Conservation (phyloP, 805 yeast genomes). For the Kuraishia capsulata region DNA sequence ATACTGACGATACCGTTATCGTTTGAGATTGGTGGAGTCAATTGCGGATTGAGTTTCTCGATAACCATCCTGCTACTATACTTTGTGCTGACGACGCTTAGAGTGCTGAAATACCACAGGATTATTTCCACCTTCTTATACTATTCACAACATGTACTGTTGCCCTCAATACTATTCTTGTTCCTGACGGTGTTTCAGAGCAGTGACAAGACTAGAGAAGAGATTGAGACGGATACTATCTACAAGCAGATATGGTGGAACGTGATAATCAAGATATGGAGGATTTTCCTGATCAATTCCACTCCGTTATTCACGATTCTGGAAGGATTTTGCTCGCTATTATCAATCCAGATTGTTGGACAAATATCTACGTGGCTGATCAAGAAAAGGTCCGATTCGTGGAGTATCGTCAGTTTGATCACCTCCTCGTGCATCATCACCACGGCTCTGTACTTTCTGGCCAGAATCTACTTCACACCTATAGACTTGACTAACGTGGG, state of each 20-base stretch:
- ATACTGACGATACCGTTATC: constrained; percentile 84
- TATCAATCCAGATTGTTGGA: constrained; percentile 89
- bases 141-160: constrained; percentile 71
- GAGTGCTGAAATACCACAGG: constrained; percentile 42
- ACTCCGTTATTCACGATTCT: constrained; percentile 84
- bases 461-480: constrained; percentile 75
- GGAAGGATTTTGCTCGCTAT: constrained; percentile 88
- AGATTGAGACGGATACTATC: constrained; percentile 7
- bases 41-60: constrained; percentile 83
- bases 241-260: constrained; percentile 22
- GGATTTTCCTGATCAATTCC: constrained; percentile 57
- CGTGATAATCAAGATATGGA: constrained; percentile 57
- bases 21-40: constrained; percentile 86
- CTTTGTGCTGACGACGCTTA: constrained; percentile 61
- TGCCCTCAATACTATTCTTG: constrained; percentile 73
- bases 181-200: constrained; percentile 45
- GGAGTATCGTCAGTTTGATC: constrained; percentile 69
- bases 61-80: constrained; percentile 64
- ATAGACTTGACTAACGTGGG: constrained; percentile 55
- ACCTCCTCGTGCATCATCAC: constrained; percentile 70
- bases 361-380: constrained; percentile 70
- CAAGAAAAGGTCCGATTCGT: constrained; percentile 53
- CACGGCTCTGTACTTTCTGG: constrained; percentile 66
- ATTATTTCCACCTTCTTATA: constrained; percentile 44
- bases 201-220: constrained; percentile 2